Evolutionary conservation across 163 green algal species (phyloP), one percentile per base, ranked within the genome.

Genomic region (Prototheca wickerhamii): DNA sequence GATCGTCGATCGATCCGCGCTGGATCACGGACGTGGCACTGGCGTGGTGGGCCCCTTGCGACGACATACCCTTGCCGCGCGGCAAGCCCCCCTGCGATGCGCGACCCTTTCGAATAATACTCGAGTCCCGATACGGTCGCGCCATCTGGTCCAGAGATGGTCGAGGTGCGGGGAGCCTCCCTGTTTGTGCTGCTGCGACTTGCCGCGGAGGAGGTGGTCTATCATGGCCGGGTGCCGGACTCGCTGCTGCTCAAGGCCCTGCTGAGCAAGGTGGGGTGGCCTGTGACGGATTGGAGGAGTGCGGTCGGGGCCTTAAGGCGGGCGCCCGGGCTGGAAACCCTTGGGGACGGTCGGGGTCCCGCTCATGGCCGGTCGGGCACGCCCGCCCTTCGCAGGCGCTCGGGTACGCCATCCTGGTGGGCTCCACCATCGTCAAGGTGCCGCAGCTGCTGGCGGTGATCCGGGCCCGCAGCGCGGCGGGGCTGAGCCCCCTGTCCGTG

Each of bases 381-480:
- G n/a, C 10, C 30, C 3, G 5, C 29, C 31, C 51, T 40, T 17
- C 58, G 65, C 76, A 94, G 84, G 70, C 57, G n/a, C 72, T 96
- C 52, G 86, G 89, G 3, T 89, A 88, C 28, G 80, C 60, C 20
- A 93, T 96, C 59, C 61, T 96, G 2, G 71, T 66, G 0, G 83
- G 76, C 10, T 81, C 86, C 21, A 84, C 64, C 46, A 68, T 94
- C 3, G 79, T 92, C 4, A 96, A 96, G 65, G 58, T 95, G 55
- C 89, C 89, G 15, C 89, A 96, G 79, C 87, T 96, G 56, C 32
- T 84, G 23, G 67, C 76, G 3, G 73, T 96, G 6, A 26, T 81
- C 2, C 67, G 70, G n/a, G 72, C 77, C 2, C 61, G 69, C 29
- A 90, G 77, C 54, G 86, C 89, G 0, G 77, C 85, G 20, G 89